phyloP scores from a whole-genome alignment of 75 land plant species.

The Pinus albicaulis region DNA sequence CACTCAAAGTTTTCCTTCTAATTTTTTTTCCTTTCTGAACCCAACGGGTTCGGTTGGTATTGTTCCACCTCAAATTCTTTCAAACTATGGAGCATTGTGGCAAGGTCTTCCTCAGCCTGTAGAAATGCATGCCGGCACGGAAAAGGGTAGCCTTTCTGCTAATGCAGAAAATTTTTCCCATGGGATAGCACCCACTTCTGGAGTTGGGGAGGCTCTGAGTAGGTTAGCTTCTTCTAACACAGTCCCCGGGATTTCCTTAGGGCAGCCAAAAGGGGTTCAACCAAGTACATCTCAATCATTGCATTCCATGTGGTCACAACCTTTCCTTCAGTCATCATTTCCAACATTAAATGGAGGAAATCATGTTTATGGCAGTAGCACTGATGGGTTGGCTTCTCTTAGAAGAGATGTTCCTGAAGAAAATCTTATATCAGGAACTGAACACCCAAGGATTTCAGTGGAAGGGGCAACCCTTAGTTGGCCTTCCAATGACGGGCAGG shows the following conservation, averaged over 20 bases:
- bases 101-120: not conserved
- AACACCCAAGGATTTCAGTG: not conserved
- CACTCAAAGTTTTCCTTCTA: conserved; percentile 9
- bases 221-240: conserved; percentile 9
- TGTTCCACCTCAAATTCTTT: conserved; percentile 3
- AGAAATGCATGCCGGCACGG: conserved; percentile 1
- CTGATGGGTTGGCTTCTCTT: conserved; percentile 2
- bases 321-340: conserved; percentile 1
- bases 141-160: not conserved
- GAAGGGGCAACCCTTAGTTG: conserved; percentile 7
- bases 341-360: conserved; percentile 8
- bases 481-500: conserved; percentile 7
- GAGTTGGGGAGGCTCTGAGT: conserved; percentile 10
- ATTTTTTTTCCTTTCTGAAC: conserved; percentile 2
- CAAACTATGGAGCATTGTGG: conserved; percentile 3
- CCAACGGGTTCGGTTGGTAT: not conserved
- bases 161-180: conserved; percentile 4
- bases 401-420: conserved; percentile 7
- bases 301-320: conserved; percentile 5
- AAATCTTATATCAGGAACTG: conserved; percentile 7
- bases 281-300: conserved; percentile 8
- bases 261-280: conserved; percentile 4
- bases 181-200: conserved; percentile 1
- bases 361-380: not conserved
- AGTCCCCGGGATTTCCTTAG: conserved; percentile 3